Conservation (phyloP, 78 protist species). For the Dictyostelium citrinum region DNA sequence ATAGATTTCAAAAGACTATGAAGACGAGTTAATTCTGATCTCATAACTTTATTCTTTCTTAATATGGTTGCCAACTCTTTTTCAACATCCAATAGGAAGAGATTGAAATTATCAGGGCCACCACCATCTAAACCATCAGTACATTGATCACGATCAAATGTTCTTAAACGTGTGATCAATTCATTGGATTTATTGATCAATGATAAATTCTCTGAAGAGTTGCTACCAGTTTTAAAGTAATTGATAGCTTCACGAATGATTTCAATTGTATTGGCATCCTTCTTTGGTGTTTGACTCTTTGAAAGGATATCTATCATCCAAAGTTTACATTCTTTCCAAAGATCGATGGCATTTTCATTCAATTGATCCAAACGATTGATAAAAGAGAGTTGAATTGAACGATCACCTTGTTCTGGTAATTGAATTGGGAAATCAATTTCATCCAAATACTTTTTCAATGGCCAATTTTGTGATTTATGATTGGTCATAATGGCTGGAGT, state of each 20-base stretch:
- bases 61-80: constrained; percentile 16
- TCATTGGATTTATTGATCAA: constrained; percentile 19
- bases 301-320: constrained; percentile 71
- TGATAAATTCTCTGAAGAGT: constrained; percentile 14
- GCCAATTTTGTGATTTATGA: not conserved
- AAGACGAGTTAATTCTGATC: constrained; percentile 48
- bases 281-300: constrained; percentile 21
- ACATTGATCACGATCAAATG: not conserved
- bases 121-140: not conserved
- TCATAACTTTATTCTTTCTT: constrained; percentile 55
- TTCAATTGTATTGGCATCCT: constrained; percentile 19
- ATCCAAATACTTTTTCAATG: constrained; percentile 7
- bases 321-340: constrained; percentile 30
- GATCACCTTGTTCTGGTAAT: constrained; percentile 73
- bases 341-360: not conserved
- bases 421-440: constrained; percentile 35
- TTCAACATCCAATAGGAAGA: constrained; percentile 46
- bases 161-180: not conserved
- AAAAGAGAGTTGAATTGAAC: constrained; percentile 59
- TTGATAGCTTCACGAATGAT: constrained; percentile 29
- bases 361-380: not conserved
- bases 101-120: not conserved
- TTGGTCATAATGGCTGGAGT: not conserved
- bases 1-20: not conserved
- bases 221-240: constrained; percentile 31